Evolutionary conservation across 2,329 filamentous ascomycete genomes (phyloP), one percentile per base, ranked within the genome.

Genomic region (Hypomyces rosellus): DNA sequence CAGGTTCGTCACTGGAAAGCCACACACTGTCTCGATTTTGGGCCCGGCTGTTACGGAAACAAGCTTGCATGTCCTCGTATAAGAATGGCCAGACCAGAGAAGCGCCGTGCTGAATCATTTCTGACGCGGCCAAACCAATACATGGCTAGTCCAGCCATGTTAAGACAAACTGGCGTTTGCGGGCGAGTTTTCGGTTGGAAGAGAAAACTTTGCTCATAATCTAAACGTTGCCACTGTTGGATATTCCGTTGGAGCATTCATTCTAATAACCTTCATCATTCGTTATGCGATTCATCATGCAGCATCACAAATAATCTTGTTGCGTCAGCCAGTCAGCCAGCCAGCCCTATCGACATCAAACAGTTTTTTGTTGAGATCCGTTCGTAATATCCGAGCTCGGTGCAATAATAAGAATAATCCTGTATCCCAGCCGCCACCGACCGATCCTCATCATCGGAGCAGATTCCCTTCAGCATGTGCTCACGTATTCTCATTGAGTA

Each of bases 401-500:
- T 30, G 25, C 25, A 30, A 30, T 30, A 30, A 30, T 30, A 30
- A 11, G 6, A 30, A 30, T 30, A 30, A 30, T 30, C 4, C 6
- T 8, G 25, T 11, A 30, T 30, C 25, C 25, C 25, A 30, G 25
- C 25, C 25, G 25, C 25, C 25, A 30, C 25, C 9, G 6, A 30
- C 25, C 25, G 9, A 30, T 3, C 25, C 4, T 30, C 25, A 11
- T 30, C 9, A 11, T 30, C 25, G 25, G 25, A 14, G 22, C 13
- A 51, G 49, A 37, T n/a, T 18, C 33, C 38, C 38, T 18, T 20
- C 22, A 36, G 40, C 49, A 70, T 70, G 68, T 70, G 68, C 51
- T 62, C 59, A 43, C 62, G 58, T 39, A 62, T 57, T 39, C 22
- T 67, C 33, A 57, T 68, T 54, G 62, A 69, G 49, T 66, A 70